Conservation (phyloP, 2,329 filamentous ascomycete genomes). For the Rhynchosporium secalis region DNA sequence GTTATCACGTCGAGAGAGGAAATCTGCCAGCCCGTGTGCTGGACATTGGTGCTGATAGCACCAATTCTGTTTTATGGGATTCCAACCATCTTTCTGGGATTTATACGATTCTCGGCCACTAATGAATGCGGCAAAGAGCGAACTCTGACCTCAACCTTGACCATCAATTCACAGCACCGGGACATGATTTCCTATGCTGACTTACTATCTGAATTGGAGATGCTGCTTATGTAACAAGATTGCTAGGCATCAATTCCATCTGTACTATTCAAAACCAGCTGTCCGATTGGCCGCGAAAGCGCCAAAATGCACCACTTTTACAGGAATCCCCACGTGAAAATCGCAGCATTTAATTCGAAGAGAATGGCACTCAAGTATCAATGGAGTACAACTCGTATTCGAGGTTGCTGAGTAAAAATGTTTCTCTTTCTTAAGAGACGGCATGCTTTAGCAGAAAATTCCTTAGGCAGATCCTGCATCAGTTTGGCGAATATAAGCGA, state of each 20-base stretch:
- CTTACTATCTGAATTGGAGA: not conserved
- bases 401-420: no score
- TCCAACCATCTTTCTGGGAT: not conserved
- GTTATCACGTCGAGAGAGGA: not conserved
- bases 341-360: not conserved
- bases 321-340: not conserved
- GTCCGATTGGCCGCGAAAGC: conserved; percentile 2
- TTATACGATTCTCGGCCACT: not conserved
- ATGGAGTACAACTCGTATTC: no score
- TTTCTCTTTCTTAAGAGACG: no score
- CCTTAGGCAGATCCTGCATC: no score
- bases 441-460: no score
- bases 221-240: not conserved
- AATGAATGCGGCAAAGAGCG: not conserved
- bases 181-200: not conserved
- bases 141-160: not conserved
- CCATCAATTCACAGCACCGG: not conserved
- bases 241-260: not conserved
- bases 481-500: no score
- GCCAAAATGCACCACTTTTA: conserved; percentile 2
- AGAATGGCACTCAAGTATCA: no score
- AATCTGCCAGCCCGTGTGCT: not conserved
- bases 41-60: not conserved
- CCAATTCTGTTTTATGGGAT: not conserved
- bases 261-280: not conserved